Conservation (phyloP, 2,329 filamentous ascomycete genomes). For the Neocatenulostroma microsporum region DNA sequence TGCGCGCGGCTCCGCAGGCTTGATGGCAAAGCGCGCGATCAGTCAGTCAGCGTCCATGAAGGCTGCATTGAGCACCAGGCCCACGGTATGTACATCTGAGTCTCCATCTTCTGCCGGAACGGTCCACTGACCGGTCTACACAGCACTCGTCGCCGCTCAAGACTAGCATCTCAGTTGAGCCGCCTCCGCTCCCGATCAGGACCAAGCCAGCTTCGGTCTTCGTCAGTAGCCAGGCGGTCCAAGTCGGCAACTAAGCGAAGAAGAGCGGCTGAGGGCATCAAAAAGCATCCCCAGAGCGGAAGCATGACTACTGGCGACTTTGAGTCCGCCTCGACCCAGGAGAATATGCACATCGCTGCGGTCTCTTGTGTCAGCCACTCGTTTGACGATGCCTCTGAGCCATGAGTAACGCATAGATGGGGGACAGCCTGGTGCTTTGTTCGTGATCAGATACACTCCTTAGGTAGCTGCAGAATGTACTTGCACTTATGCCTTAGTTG, state of each 20-base stretch:
- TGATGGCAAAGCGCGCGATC: constrained; percentile 9
- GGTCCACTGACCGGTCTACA: constrained; percentile 8
- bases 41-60: constrained; percentile 3
- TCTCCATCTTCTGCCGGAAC: background rate
- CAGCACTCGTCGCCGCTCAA: constrained; percentile 24
- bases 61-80: constrained; percentile 14
- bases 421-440: no score
- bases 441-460: no score
- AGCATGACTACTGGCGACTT: no score
- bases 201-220: background rate
- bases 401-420: no score
- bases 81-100: constrained; percentile 15
- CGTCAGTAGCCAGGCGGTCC: background rate
- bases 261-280: background rate
- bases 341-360: no score
- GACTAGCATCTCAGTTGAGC: constrained; percentile 14
- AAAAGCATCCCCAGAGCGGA: no score
- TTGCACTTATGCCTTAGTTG: no score
- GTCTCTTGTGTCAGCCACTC: no score
- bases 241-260: constrained; percentile 1
- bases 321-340: no score
- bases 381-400: no score
- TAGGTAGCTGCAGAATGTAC: no score
- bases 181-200: constrained; percentile 5
- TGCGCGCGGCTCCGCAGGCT: constrained; percentile 3